Base-by-base conservation (phyloP, 23 red algal species). In the Cyanidiococcus yangmingshanensis region DNA sequence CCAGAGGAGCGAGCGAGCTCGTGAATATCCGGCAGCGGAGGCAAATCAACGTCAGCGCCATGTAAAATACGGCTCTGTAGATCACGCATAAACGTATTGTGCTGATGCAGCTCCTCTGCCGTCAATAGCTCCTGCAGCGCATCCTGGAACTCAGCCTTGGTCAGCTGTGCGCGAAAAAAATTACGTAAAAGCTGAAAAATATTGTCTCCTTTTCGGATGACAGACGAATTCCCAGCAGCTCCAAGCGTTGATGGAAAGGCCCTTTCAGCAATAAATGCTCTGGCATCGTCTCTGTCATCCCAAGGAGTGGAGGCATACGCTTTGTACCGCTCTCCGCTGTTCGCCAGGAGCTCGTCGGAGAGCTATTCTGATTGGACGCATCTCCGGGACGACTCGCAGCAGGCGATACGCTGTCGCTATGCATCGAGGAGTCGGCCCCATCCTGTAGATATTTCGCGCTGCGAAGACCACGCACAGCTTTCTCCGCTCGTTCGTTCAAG, bases 31-130 rank as follows among this genome's bases (percentile, higher is more conserved):
- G 75, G 40, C 39, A 77, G 39, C 39, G 39, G 39, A 2, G 75
- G 75, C 30, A 45, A 25, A 1, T 30, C n/a, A 12, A 40, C 18
- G 12, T 77, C 38, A 0, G 75, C 0, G 12, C 26, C 75, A 40
- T 50, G 75, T 30, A 77, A 17, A 21, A 30, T 29, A 12, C 63
- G 63, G 32, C 63, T 25, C 21, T 35, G 32, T 30, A 77, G 75
- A 25, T 77, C 75, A 30, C 75, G 75, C 25, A 77, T 39, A 40
- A 77, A 50, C 39, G n/a, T 45, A 50, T 77, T 77, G 40, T 77
- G 75, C 39, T 30, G 21, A 45, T 31, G 25, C 1, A 77, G 39
- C 1, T 50, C 30, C 36, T n/a, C 40, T 39, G 30, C n/a, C 2
- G 36, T 21, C 1, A 77, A 45, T 1, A 38, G 17, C 17, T n/a